Evolutionary conservation across 352 stramenopile genomes (phyloP), one percentile per base, ranked within the genome.

Genomic region (Globisporangium megalacanthum): DNA sequence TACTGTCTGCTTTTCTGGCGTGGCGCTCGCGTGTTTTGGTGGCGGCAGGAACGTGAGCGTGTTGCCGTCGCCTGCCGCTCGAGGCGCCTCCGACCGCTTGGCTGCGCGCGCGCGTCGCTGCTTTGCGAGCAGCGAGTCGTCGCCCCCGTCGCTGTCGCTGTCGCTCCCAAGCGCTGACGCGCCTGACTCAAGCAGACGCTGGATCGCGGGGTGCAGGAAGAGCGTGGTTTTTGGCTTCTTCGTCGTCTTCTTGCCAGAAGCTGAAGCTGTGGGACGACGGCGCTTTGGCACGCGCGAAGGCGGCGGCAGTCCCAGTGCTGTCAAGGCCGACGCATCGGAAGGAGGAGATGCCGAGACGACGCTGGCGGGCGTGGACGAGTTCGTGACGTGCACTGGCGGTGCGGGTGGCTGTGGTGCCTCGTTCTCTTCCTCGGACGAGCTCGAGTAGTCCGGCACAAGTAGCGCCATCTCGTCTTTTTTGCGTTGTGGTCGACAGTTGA

Each of bases 1-100:
- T 19, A 11, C 4, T 37, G 36, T 0, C 41, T 50, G 47, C 35
- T 50, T 33, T 47, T 35, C 61, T 41, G 58, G 48, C 37, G 50
- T 56, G 17, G 64, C 56, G 0, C 83, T 29, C 31, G 70, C 56
- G 42, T 86, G 66, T 55, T 89, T 88, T 9, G 82, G 82, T 3
- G 69, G 52, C 33, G 82, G 82, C 1, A 92, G 65, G 65, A 92
- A 92, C 33, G 77, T 72, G 19, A 92, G 52, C 11, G 22, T 17
- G 25, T 17, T 61, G n/a, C 13, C 13, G 8, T 11, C 35, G 60
- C 25, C 31, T 33, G 31, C 6, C 3, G 9, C 29, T 7, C 62
- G 69, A 19, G 66, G 20, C 48, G 62, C 49, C 1, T 69, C 68
- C 11, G 67, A 61, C 0, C 69, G 68, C 49, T 79, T 83, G 31